Percentiles rank a stretch among this genome's conserved stretches.
These are phyloP conservation scores for Stachybotrys chartarum DNA, from an alignment of 2,329 filamentous ascomycete species.

Conservation along the genomic window DNA sequence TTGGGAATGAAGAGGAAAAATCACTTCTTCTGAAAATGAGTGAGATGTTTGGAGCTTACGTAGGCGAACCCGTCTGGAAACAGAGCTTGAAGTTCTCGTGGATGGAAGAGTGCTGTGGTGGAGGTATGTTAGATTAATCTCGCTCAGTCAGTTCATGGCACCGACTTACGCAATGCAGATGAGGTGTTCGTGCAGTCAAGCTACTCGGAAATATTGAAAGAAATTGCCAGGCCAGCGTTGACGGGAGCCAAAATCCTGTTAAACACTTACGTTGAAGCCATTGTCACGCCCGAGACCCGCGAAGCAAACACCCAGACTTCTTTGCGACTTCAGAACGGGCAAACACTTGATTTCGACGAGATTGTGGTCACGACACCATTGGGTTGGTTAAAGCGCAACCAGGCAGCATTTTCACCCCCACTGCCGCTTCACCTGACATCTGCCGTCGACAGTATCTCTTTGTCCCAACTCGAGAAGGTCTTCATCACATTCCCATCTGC, in stretches of 20 bases:
- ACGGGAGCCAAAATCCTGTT: slow-evolving; percentile 48
- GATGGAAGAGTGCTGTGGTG: slow-evolving; percentile 72
- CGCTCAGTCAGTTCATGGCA: no score
- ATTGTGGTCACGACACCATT: slow-evolving; percentile 62
- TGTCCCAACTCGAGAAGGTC: slow-evolving; percentile 23
- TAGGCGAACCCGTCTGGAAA: slow-evolving; percentile 54
- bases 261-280: slow-evolving; percentile 35
- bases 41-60: slow-evolving; percentile 64
- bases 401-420: slow-evolving; percentile 49
- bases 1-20: slow-evolving; percentile 35
- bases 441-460: slow-evolving; percentile 38
- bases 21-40: slow-evolving; percentile 43
- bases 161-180: not conserved
- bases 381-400: slow-evolving; percentile 59
- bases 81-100: slow-evolving; percentile 73
- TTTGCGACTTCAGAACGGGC: slow-evolving; percentile 38
- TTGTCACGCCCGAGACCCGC: slow-evolving; percentile 21
- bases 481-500: slow-evolving; percentile 65
- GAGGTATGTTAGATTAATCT: slow-evolving; percentile 35
- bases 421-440: slow-evolving; percentile 49
- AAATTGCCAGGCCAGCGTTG: slow-evolving; percentile 50
- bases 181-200: not conserved
- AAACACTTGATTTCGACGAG: slow-evolving; percentile 52
- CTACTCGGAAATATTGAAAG: slow-evolving; percentile 50
- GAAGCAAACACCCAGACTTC: slow-evolving; percentile 23